Evolutionary conservation across 176 grass and related monocot genomes (phyloP).

Genomic region (Microstegium vimineum): DNA sequence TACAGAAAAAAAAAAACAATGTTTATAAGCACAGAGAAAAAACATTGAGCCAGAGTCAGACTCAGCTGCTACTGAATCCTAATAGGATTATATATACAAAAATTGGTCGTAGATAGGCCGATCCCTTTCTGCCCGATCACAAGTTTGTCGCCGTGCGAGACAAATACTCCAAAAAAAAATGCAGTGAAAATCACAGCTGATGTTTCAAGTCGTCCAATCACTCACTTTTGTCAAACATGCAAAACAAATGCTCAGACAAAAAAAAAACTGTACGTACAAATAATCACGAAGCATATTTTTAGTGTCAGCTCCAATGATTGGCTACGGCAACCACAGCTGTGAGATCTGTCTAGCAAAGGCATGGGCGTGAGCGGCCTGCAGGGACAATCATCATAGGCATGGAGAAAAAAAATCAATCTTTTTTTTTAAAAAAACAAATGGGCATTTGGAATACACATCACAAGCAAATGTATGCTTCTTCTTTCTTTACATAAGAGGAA

Average conservation of each 20-base stretch:
- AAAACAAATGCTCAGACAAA: not conserved
- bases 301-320: constrained; percentile 6
- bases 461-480: not conserved
- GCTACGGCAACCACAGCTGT: not conserved
- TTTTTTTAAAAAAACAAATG: not conserved
- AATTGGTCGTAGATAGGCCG: not conserved
- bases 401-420: not conserved
- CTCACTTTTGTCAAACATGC: constrained; percentile 6
- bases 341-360: not conserved
- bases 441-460: not conserved
- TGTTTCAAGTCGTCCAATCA: not conserved
- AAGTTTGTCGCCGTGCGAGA: not conserved
- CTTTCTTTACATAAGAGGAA: not conserved
- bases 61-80: not conserved
- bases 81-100: not conserved
- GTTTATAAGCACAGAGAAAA: not conserved
- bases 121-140: constrained; percentile 9
- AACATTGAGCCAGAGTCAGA: not conserved
- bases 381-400: not conserved
- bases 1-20: not conserved
- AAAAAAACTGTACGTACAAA: not conserved
- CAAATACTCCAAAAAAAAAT: not conserved
- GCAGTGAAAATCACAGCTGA: not conserved
- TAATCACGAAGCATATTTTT: not conserved
- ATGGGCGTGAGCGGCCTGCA: constrained; percentile 8